A percentile compares a stretch with the other conserved stretches of the same genome.
Conservation (phyloP, 1,284 basidiomycete species). For the Cronartium ribicola region DNA sequence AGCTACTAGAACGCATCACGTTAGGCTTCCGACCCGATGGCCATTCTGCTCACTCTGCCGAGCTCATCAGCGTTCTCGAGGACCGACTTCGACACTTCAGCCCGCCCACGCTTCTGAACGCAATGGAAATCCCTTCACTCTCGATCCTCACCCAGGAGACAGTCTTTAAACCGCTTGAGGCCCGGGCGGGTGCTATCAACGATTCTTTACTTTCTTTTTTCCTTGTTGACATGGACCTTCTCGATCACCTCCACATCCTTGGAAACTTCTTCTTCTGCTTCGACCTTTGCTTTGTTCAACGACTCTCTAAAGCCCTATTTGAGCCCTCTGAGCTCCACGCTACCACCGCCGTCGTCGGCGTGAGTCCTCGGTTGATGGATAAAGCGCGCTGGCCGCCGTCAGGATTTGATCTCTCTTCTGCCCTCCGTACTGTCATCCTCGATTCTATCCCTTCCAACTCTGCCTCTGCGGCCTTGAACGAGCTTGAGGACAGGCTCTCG, state of each 20-base stretch:
- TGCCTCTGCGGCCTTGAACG: not conserved
- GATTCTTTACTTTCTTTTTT: constrained; percentile 32
- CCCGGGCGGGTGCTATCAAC: constrained; percentile 23
- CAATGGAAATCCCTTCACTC: constrained; percentile 29
- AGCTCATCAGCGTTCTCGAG: constrained; percentile 11
- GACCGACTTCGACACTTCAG: constrained; percentile 21
- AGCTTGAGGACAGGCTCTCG: constrained; percentile 36
- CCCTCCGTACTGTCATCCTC: constrained; percentile 33
- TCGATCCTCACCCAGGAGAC: constrained; percentile 27
- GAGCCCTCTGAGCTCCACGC: not conserved
- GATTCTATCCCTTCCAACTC: constrained; percentile 23
- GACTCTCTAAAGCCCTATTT: constrained; percentile 23
- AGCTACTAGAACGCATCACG: constrained; percentile 18
- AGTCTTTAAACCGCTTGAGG: constrained; percentile 23
- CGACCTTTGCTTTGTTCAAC: constrained; percentile 22
- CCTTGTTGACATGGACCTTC: constrained; percentile 30
- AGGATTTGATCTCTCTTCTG: constrained; percentile 35
- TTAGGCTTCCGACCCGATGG: constrained; percentile 1
- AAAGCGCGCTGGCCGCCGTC: constrained; percentile 26
- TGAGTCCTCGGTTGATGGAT: constrained; percentile 14
- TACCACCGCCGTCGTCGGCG: constrained; percentile 8
- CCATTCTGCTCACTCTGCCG: not conserved
- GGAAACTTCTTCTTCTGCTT: constrained; percentile 31
- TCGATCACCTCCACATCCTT: constrained; percentile 37
- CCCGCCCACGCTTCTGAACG: constrained; percentile 2